phyloP scores from a whole-genome alignment of 345 rosid species.

The Diplotaxis tenuifolia region DNA sequence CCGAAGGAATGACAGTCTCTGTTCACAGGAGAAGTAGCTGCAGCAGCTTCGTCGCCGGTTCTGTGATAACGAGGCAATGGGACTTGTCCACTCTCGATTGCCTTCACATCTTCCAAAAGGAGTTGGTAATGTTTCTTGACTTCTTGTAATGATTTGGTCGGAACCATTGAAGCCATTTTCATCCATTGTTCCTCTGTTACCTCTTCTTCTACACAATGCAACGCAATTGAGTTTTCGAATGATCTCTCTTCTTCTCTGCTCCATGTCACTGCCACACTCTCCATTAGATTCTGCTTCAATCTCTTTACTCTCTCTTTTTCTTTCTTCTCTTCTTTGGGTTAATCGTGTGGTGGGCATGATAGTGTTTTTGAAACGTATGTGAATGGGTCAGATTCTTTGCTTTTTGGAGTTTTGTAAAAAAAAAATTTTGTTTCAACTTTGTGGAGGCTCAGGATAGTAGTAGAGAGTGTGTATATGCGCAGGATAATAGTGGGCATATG shows the following conservation, averaged over 20 bases:
- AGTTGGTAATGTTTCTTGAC: conserved; percentile 60
- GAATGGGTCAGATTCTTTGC: conserved; percentile 37
- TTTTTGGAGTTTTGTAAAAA: conserved; percentile 32
- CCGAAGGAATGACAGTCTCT: conserved; percentile 47
- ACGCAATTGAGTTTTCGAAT: conserved; percentile 76
- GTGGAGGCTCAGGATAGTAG: conserved; percentile 22
- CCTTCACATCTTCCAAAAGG: conserved; percentile 64
- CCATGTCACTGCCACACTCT: conserved; percentile 51
- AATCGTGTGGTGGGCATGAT: conserved; percentile 40
- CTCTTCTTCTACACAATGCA: conserved; percentile 55
- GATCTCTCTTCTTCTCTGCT: conserved; percentile 81
- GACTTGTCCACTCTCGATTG: conserved; percentile 68
- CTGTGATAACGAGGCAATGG: conserved; percentile 59
- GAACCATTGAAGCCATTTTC: conserved; percentile 69
- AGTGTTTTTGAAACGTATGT: conserved; percentile 34
- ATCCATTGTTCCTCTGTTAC: conserved; percentile 58
- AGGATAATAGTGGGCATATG: conserved; percentile 6
- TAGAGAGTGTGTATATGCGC: neutral
- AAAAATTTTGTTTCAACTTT: neutral
- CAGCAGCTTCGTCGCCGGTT: conserved; percentile 21
- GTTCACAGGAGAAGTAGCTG: conserved; percentile 40
- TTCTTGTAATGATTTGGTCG: conserved; percentile 51
- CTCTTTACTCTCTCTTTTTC: neutral
- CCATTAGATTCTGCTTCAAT: conserved; percentile 40
- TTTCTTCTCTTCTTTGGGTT: conserved; percentile 19